These are phyloP conservation scores for Calophaca sinica DNA, from an alignment of 306 rosid genomes.

Conservation along the genomic window DNA sequence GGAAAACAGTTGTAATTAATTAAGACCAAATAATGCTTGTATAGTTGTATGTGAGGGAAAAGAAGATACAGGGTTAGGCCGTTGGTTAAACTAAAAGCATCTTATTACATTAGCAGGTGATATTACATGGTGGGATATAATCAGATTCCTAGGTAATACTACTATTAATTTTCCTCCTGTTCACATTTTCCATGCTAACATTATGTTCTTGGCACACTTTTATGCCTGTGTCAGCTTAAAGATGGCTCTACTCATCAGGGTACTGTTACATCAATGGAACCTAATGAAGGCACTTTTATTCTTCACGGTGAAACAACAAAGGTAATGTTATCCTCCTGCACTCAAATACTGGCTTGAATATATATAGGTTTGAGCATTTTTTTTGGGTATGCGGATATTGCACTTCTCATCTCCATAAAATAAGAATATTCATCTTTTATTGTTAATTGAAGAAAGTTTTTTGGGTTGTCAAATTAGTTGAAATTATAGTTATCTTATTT, in stretches of 20 bases:
- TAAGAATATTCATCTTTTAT: slow-evolving; percentile 7
- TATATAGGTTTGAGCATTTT: neutral
- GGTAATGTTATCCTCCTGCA: slow-evolving; percentile 54
- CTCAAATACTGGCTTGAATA: slow-evolving; percentile 9
- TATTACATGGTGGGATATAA: slow-evolving; percentile 19
- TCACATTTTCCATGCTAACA: slow-evolving; percentile 20
- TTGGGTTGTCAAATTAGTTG: slow-evolving; percentile 27
- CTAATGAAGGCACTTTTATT: slow-evolving; percentile 85
- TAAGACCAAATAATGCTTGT: slow-evolving; percentile 8
- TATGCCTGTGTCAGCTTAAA: slow-evolving; percentile 66
- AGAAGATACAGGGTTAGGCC: neutral
- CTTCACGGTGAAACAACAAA: slow-evolving; percentile 76
- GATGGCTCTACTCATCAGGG: slow-evolving; percentile 94
- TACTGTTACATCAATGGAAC: slow-evolving; percentile 96
- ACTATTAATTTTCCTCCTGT: slow-evolving; percentile 11
- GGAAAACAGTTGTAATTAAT: neutral
- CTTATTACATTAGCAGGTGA: neutral
- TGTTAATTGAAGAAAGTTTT: slow-evolving; percentile 17
- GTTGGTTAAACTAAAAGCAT: neutral
- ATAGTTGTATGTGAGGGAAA: slow-evolving; percentile 11
- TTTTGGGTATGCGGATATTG: neutral
- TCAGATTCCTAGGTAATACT: slow-evolving; percentile 20
- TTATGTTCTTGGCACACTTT: slow-evolving; percentile 36
- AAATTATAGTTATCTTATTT: slow-evolving; percentile 31
- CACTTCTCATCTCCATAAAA: neutral